Percentiles rank a stretch among this genome's conserved stretches.
Conservation (phyloP, 257 asterid genomes). For the Solanum chmielewskii region DNA sequence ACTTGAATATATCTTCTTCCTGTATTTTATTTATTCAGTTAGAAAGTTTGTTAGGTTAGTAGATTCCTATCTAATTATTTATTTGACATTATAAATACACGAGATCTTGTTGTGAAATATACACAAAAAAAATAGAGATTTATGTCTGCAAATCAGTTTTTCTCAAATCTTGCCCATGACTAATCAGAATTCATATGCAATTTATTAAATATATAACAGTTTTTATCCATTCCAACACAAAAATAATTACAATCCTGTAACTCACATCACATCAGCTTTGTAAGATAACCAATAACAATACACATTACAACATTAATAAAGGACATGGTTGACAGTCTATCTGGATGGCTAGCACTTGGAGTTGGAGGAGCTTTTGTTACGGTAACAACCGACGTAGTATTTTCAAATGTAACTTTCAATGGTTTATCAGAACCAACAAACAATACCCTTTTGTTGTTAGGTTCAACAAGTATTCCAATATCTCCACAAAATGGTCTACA, state of each 20-base stretch:
- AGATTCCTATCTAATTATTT: no score
- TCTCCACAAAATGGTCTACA: not conserved
- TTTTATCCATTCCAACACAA: not conserved
- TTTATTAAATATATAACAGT: not conserved
- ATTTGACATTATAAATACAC: no score
- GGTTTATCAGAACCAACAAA: not conserved
- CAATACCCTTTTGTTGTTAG: not conserved
- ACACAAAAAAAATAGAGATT: no score
- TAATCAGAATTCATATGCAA: not conserved
- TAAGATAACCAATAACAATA: not conserved
- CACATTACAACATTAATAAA: not conserved
- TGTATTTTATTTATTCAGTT: no score
- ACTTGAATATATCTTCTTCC: no score
- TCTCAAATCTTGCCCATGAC: no score
- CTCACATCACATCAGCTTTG: not conserved
- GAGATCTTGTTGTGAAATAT: no score
- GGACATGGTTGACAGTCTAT: not conserved
- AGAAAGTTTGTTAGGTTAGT: no score
- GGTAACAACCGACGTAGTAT: not conserved
- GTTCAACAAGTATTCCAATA: not conserved
- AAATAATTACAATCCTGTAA: not conserved
- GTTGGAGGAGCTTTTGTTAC: not conserved
- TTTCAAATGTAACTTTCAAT: not conserved
- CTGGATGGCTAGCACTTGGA: not conserved
- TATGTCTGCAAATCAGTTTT: no score